Conservation (phyloP, 371 early-diverging fungal genomes). For the Umbelopsis sp. region DNA sequence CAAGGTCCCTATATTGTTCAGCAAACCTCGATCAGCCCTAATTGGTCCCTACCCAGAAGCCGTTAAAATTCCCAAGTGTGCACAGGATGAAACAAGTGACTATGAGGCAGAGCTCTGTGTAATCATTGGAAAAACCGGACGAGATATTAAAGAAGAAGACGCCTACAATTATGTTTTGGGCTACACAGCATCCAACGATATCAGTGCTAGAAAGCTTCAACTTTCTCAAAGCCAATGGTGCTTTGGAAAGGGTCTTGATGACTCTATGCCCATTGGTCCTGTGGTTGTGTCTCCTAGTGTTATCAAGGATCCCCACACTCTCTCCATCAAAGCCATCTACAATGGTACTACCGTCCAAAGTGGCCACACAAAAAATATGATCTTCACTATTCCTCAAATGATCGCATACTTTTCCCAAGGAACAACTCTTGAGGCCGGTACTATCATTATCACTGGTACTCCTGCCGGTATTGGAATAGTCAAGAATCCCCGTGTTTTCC, state of each 20-base stretch:
- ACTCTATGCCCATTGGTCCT: conserved; percentile 56
- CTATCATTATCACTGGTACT: conserved; percentile 61
- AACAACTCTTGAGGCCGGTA: conserved; percentile 55
- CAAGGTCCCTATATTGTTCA: conserved; percentile 50
- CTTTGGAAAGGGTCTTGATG: conserved; percentile 58
- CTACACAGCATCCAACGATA: conserved; percentile 57
- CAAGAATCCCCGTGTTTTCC: conserved; percentile 42
- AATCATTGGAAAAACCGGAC: conserved; percentile 51
- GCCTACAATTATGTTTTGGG: conserved; percentile 52
- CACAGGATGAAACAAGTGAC: conserved; percentile 45
- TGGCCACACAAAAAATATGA: conserved; percentile 53
- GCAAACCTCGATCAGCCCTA: conserved; percentile 43
- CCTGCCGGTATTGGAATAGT: conserved; percentile 55
- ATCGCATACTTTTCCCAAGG: conserved; percentile 53
- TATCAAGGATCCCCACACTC: conserved; percentile 45
- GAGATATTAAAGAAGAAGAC: conserved; percentile 39
- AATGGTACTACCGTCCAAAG: conserved; percentile 52
- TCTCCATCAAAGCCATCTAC: conserved; percentile 36
- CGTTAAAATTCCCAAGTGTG: conserved; percentile 43
- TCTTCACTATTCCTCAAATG: conserved; percentile 51
- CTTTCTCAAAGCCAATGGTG: conserved; percentile 46
- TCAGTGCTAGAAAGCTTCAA: conserved; percentile 62
- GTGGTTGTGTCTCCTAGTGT: conserved; percentile 39
- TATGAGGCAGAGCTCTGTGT: conserved; percentile 60
- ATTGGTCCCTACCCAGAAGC: conserved; percentile 39